Evolutionary conservation across 352 stramenopile species (phyloP).

Genomic region (Albugo laibachii): DNA sequence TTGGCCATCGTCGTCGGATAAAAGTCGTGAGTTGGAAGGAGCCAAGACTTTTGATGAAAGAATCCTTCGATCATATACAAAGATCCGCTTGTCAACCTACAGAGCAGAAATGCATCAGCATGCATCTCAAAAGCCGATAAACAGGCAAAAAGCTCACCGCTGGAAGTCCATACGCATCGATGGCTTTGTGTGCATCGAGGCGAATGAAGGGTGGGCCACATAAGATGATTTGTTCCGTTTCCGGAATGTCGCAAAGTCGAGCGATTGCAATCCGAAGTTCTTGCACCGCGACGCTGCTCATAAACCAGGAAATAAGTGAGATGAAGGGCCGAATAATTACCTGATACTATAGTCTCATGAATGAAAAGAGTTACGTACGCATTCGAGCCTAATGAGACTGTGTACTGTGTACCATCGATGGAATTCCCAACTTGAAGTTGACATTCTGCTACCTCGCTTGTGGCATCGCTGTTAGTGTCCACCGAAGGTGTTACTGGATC

Average conservation of each 20-base stretch:
- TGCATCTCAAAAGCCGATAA: background rate
- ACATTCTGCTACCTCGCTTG: too few relatives aligned
- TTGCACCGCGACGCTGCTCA: slow-evolving; percentile 22
- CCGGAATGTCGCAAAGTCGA: slow-evolving; percentile 30
- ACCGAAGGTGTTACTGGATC: too few relatives aligned
- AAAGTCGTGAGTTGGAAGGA: slow-evolving; percentile 13
- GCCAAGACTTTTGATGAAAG: slow-evolving; percentile 37
- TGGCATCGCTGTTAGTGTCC: too few relatives aligned
- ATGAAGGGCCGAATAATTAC: background rate
- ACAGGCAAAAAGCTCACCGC: slow-evolving; percentile 9
- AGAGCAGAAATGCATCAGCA: background rate
- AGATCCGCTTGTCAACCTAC: slow-evolving; percentile 42
- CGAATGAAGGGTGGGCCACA: slow-evolving; percentile 54
- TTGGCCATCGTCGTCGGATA: slow-evolving; percentile 17
- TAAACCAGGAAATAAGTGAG: background rate
- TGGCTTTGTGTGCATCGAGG: slow-evolving; percentile 39
- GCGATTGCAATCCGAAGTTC: slow-evolving; percentile 45
- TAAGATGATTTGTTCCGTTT: slow-evolving; percentile 58
- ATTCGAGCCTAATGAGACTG: slow-evolving; percentile 16
- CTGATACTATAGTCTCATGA: background rate
- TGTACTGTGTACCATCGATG: slow-evolving; percentile 17
- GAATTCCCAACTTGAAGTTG: slow-evolving; percentile 18
- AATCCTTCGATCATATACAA: slow-evolving; percentile 66
- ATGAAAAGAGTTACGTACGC: slow-evolving; percentile 17
- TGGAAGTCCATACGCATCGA: slow-evolving; percentile 50